Percentiles rank a stretch among this genome's conserved stretches.
These are phyloP conservation scores for Diplodia corticola DNA, from an alignment of 2,329 filamentous ascomycete genomes.

Conservation along the genomic window DNA sequence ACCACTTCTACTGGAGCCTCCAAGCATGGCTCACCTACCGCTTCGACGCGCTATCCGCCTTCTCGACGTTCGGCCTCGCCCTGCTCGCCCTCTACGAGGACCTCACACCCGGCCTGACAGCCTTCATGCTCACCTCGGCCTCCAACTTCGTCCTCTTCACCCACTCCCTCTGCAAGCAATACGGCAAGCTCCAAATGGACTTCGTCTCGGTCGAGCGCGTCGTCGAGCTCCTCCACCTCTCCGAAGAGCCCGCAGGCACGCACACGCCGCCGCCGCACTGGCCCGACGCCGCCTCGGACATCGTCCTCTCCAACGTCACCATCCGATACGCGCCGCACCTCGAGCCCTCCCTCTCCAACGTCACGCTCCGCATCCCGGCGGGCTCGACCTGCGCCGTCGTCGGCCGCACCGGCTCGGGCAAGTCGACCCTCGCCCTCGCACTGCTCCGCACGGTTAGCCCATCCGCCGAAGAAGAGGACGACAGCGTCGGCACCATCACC, in stretches of 20 bases:
- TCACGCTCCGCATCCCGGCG: constrained; percentile 73
- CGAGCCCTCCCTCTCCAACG: constrained; percentile 67
- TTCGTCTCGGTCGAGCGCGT: constrained; percentile 89
- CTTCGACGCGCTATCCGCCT: constrained; percentile 70
- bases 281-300: constrained; percentile 62
- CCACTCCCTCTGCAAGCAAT: constrained; percentile 72
- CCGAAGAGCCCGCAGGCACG: constrained; percentile 69
- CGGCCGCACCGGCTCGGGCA: constrained; percentile 75
- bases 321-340: constrained; percentile 78
- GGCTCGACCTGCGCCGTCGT: constrained; percentile 78
- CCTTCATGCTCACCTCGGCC: constrained; percentile 77
- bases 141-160: constrained; percentile 67
- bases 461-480: background rate
- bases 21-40: constrained; percentile 83
- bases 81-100: constrained; percentile 71
- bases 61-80: constrained; percentile 73
- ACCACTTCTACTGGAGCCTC: constrained; percentile 90
- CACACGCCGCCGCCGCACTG: constrained; percentile 72
- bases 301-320: constrained; percentile 74
- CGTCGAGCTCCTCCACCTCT: constrained; percentile 75
- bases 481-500: constrained; percentile 52
- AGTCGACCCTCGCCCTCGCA: constrained; percentile 70
- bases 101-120: constrained; percentile 76
- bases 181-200: constrained; percentile 85
- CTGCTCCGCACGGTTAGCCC: constrained; percentile 50